Evolutionary conservation across 208 protist species (phyloP), one percentile per base, ranked within the genome.

Genomic region (Trypanosoma congolense): DNA sequence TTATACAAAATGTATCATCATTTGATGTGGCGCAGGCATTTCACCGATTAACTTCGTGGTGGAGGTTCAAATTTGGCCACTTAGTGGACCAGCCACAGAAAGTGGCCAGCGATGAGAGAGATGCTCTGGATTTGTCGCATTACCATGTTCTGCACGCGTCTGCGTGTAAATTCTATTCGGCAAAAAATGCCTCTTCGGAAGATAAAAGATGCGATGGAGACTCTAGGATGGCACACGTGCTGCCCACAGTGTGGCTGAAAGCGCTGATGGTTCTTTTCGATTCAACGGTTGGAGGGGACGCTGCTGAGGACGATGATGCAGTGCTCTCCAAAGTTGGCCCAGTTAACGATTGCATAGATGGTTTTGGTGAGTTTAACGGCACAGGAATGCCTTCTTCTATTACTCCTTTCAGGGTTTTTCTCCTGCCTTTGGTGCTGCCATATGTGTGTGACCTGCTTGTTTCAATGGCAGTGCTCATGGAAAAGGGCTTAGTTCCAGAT

Each of bases 401-500:
- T 3, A 65, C 38, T 50, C 50, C 42, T 33, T 65, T 65, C 40
- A 18, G 51, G n/a, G 50, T 52, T 0, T 30, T 52, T 40, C 28
- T 65, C 8, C 31, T 30, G 0, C 59, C 59, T 22, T 31, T 65
- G 5, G 50, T 56, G 1, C 50, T 65, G 50, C 59, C 59, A 0
- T 58, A 57, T 43, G 43, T 57, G 3, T 65, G 59, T 26, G 59
- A 65, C 25, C 28, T 65, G 22, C 50, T 65, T 45, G 50, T 58
- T 30, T 49, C 50, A 8, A 53, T 65, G 14, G 31, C 42, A 18
- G 26, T 52, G 22, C 3, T n/a, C n/a, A 24, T 10, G 30, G 18
- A 36, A 28, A 44, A 44, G 8, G 16, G 22, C n/a, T n/a, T 31
- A 14, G 16, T 14, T 4, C 30, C 40, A 8, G 22, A 28, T 30